phyloP scores from a whole-genome alignment of 805 yeast species.

The Candida golubevii region DNA sequence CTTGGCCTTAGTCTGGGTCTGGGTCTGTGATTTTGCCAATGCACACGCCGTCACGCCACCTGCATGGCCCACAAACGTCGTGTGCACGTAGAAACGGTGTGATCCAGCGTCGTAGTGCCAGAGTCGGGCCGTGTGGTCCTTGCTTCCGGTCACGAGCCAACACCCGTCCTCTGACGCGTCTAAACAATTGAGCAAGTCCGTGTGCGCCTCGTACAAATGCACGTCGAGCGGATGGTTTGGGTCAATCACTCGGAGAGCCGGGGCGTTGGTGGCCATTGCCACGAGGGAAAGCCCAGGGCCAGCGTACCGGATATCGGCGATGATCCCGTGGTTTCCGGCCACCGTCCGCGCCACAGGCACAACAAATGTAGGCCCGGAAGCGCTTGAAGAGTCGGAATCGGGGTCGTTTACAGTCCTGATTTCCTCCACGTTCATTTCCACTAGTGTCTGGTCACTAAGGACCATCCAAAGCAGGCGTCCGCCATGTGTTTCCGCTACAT shows the following conservation, averaged over 20 bases:
- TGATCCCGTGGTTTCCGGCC: slow-evolving; percentile 94
- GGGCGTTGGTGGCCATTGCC: slow-evolving; percentile 92
- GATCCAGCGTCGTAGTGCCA: slow-evolving; percentile 62
- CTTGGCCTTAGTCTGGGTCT: no score
- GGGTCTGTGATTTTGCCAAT: slow-evolving; percentile 45
- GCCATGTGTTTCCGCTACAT: slow-evolving; percentile 42
- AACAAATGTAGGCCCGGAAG: not conserved
- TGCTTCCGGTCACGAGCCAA: slow-evolving; percentile 91
- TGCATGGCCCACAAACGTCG: slow-evolving; percentile 80
- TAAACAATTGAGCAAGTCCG: slow-evolving; percentile 74
- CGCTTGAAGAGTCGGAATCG: not conserved
- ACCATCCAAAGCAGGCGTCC: slow-evolving; percentile 45
- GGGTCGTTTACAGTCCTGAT: slow-evolving; percentile 16
- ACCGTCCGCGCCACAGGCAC: slow-evolving; percentile 51
- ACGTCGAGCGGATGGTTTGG: slow-evolving; percentile 59
- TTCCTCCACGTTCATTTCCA: slow-evolving; percentile 29
- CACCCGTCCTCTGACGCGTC: slow-evolving; percentile 75
- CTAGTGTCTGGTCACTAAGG: slow-evolving; percentile 80
- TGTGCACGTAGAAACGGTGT: slow-evolving; percentile 41
- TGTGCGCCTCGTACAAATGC: slow-evolving; percentile 71
- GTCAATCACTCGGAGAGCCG: slow-evolving; percentile 73
- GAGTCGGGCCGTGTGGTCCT: slow-evolving; percentile 78
- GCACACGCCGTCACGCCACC: slow-evolving; percentile 81
- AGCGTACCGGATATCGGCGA: slow-evolving; percentile 80
- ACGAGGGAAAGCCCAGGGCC: slow-evolving; percentile 56